Conservation (phyloP, 2,329 filamentous ascomycete species). For the Colletotrichum sp. region DNA sequence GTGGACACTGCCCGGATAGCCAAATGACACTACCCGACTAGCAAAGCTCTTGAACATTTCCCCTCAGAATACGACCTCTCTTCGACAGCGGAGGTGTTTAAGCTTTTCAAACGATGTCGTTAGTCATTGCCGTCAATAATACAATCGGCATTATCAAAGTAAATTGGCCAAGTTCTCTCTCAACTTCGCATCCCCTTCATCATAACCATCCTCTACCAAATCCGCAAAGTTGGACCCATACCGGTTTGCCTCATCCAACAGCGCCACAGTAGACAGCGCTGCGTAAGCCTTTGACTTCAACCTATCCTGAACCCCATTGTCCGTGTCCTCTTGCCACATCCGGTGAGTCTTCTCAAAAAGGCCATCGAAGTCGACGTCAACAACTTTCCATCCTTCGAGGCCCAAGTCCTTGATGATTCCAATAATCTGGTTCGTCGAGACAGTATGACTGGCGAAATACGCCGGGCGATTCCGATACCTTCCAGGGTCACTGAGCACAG, state of each 20-base stretch:
- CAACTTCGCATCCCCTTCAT: not conserved
- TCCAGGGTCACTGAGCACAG: not conserved
- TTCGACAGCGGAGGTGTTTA: not conserved
- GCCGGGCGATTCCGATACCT: not conserved
- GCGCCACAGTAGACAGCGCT: conserved; percentile 10
- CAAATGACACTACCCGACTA: no score
- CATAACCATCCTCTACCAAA: conserved; percentile 13
- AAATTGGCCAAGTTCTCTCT: not conserved
- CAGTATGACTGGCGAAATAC: conserved; percentile 9
- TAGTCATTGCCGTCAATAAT: not conserved
- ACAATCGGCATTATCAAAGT: not conserved
- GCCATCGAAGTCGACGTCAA: not conserved
- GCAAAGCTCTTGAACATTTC: no score
- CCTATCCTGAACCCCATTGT: not conserved
- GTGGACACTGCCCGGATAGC: no score
- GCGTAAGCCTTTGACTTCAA: conserved; percentile 14
- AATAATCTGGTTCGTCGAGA: conserved; percentile 13
- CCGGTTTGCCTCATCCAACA: conserved; percentile 18
- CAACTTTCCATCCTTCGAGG: not conserved
- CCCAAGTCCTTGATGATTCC: not conserved
- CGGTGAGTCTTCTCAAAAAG: not conserved
- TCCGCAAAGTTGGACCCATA: conserved; percentile 17
- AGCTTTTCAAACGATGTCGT: not conserved
- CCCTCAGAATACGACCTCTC: not conserved
- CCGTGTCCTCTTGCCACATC: conserved; percentile 12